Percentiles rank a stretch among this genome's conserved stretches.
These are phyloP conservation scores for Boehmeria nivea DNA, from an alignment of 306 rosid species.

Conservation along the genomic window DNA sequence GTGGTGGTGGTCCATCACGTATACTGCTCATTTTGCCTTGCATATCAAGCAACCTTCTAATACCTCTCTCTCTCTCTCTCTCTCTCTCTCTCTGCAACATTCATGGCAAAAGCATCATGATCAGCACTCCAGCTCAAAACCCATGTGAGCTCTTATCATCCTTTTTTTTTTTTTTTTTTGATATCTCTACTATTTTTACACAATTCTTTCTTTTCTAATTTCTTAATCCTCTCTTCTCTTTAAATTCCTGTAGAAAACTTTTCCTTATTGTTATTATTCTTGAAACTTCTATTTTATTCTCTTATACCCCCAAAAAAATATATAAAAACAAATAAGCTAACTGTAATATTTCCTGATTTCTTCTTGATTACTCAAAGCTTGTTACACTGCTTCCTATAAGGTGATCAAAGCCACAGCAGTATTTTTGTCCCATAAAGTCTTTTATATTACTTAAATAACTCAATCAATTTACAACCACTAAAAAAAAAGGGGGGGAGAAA, in stretches of 20 bases:
- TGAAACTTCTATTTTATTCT: constrained; percentile 16
- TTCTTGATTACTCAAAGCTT: constrained; percentile 39
- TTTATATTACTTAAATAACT: too few species aligned
- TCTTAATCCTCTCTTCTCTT: background rate
- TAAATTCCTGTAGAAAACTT: too few species aligned
- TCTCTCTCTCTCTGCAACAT: constrained; percentile 42
- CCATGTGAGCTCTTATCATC: constrained; percentile 78
- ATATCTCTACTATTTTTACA: constrained; percentile 15
- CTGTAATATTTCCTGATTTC: constrained; percentile 30
- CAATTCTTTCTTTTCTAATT: constrained; percentile 19
- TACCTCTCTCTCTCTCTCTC: constrained; percentile 16
- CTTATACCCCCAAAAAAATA: constrained; percentile 5
- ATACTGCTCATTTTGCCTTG: constrained; percentile 74
- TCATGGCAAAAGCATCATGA: constrained; percentile 88
- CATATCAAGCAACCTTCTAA: constrained; percentile 69
- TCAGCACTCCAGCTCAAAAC: constrained; percentile 69
- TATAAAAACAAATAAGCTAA: background rate
- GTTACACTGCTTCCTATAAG: background rate
- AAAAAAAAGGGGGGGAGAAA: too few species aligned
- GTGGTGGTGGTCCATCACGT: constrained; percentile 92
- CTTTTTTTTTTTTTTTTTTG: constrained; percentile 21
- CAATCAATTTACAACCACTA: too few species aligned
- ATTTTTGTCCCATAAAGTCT: too few species aligned
- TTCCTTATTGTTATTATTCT: constrained; percentile 14
- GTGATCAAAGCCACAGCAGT: too few species aligned